Evolutionary conservation across 345 rosid genomes (phyloP).

Genomic region (Gossypioides kirkii): DNA sequence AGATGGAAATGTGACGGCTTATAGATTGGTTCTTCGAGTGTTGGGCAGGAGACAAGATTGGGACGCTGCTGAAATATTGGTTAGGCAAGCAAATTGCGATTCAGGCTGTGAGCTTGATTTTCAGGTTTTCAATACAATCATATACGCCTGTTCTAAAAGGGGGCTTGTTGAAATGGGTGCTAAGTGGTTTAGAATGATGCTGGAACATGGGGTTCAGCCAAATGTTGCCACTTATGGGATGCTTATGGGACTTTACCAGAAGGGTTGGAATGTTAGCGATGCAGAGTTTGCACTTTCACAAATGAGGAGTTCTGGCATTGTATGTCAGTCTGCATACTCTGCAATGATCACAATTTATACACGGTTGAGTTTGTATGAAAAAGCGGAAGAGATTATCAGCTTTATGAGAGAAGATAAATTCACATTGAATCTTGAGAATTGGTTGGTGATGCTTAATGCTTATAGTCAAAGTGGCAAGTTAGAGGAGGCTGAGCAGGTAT

Average conservation of each 20-base stretch:
- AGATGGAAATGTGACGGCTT: constrained; percentile 53
- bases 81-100: constrained; percentile 34
- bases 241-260: constrained; percentile 79
- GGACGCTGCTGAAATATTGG: constrained; percentile 55
- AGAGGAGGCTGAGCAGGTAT: constrained; percentile 56
- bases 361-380: constrained; percentile 59
- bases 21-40: constrained; percentile 66
- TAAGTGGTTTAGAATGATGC: constrained; percentile 78
- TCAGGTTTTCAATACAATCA: constrained; percentile 58
- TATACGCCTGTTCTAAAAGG: constrained; percentile 55
- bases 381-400: constrained; percentile 66
- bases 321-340: constrained; percentile 83
- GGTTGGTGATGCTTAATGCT: constrained; percentile 80
- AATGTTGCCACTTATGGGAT: constrained; percentile 80
- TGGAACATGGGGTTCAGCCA: constrained; percentile 62
- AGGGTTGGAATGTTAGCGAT: constrained; percentile 67
- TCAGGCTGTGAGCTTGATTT: constrained; percentile 36
- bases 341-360: constrained; percentile 83
- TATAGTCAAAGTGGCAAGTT: constrained; percentile 80
- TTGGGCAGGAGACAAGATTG: constrained; percentile 69
- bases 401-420: constrained; percentile 56
- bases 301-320: constrained; percentile 60
- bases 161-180: constrained; percentile 46
- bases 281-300: constrained; percentile 63
- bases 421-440: constrained; percentile 56